Base-by-base conservation (phyloP, 306 rosid species). In the Benincasa hispida region DNA sequence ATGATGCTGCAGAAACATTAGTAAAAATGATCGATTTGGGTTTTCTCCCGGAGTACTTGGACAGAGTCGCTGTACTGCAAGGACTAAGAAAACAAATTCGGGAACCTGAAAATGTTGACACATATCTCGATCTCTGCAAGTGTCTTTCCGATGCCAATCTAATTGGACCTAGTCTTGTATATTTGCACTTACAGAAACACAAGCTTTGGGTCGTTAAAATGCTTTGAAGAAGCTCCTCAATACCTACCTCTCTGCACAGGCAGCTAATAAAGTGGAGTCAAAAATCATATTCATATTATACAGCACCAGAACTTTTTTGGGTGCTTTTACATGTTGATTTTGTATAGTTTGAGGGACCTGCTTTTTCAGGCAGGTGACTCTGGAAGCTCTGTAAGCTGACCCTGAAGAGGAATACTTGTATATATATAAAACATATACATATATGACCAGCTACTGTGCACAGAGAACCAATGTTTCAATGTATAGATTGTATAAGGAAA, bases 171-270 rank as follows among this genome's bases (percentile, higher is more conserved):
- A 87, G 92, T 82, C 91, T 91, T 79, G 74, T 91, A 51, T 92
- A 94, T 86, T 79, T 94, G 86, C 88, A 88, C 78, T 85, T 89
- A 72, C 91, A 88, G 80, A 94, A 90, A 80, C 77, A 85, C 76
- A 94, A 89, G 80, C 89, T 94, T 62, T 94, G 98, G 98, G 84
- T 90, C 82, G 78, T 90, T 82, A 90, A 90, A 83, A 87, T 84
- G 90, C 70, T 94, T 47, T 94, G 84, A 87, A 76, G 75, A 7
- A 39, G n/a, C 67, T 37, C 62, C 47, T 74, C 63, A 34, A 74
- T n/a, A 18, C 18, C 77, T 30, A 15, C n/a, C 65, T 32, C 65
- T 22, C n/a, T 53, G 63, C 48, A 54, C 77, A 54, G 32, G 63
- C 37, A 53, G 35, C 25, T 19, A 56, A 74, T 30, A 74, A 74